Evolutionary conservation across 2,329 filamentous ascomycete genomes (phyloP).

Genomic region (Diplodia sapinea): DNA sequence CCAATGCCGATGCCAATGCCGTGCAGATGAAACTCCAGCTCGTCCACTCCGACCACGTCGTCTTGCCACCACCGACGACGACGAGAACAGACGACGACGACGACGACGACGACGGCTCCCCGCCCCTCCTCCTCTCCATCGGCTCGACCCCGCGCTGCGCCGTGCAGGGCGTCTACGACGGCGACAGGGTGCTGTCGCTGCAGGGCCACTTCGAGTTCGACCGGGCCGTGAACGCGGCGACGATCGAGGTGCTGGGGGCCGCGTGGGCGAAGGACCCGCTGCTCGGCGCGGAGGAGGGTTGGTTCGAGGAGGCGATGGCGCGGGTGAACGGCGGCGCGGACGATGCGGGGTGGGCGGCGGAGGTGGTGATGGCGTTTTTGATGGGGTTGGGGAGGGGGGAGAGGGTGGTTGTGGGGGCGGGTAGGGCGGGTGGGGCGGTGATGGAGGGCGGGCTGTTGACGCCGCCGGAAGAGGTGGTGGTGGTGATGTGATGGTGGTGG

Average conservation of each 20-base stretch:
- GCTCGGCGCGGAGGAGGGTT: conserved; percentile 33
- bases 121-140: conserved; percentile 33
- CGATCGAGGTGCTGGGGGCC: conserved; percentile 50
- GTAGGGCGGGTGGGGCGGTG: conserved; percentile 58
- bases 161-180: conserved; percentile 49
- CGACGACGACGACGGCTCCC: no score
- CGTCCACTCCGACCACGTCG: conserved; percentile 49
- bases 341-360: conserved; percentile 42
- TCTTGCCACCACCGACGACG: conserved; percentile 40
- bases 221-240: conserved; percentile 50
- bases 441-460: conserved; percentile 45
- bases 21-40: conserved; percentile 43
- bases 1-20: conserved; percentile 31
- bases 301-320: conserved; percentile 34
- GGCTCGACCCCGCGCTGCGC: conserved; percentile 43
- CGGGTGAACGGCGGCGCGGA: conserved; percentile 40
- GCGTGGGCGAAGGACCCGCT: conserved; percentile 47
- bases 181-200: conserved; percentile 48
- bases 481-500: conserved; percentile 32
- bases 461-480: conserved; percentile 43
- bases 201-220: conserved; percentile 58
- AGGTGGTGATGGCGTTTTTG: conserved; percentile 44
- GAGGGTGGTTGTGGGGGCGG: conserved; percentile 52
- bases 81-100: background rate
- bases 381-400: conserved; percentile 55